Evolutionary conservation across 2,329 filamentous ascomycete genomes (phyloP).

Genomic region (Cytospora leucostoma): DNA sequence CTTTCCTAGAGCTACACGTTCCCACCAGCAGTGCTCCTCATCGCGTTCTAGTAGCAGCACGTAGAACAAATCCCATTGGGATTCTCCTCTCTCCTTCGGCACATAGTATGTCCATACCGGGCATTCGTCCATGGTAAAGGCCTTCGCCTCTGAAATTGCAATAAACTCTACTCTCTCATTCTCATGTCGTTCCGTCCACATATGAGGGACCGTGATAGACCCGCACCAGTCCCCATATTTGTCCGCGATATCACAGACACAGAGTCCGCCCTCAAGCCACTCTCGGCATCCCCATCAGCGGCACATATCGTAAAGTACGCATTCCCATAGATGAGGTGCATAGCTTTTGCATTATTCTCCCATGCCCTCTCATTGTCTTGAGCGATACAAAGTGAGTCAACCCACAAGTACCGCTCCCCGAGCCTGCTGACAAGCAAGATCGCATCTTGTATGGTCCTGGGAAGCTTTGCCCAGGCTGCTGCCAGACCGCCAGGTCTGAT

Average conservation of each 20-base stretch:
- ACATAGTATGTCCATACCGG: conserved; percentile 39
- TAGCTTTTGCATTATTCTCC: conserved; percentile 35
- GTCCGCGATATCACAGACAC: conserved; percentile 35
- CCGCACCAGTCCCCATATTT: conserved; percentile 37
- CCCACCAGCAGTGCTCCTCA: conserved; percentile 30
- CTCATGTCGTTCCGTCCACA: conserved; percentile 28
- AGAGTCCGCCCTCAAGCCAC: not conserved
- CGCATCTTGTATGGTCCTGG: no score
- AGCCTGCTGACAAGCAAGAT: no score
- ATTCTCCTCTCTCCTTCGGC: conserved; percentile 36
- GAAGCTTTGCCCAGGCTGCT: no score
- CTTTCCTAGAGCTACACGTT: conserved; percentile 39
- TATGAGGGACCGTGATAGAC: conserved; percentile 32
- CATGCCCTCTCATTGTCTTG: conserved; percentile 28
- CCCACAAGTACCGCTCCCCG: no score
- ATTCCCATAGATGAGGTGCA: conserved; percentile 39
- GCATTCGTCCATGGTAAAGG: conserved; percentile 36
- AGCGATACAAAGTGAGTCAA: no score
- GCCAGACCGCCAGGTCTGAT: no score
- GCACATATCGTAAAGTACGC: conserved; percentile 39
- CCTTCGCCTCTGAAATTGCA: conserved; percentile 39
- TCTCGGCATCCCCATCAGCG: conserved; percentile 33
- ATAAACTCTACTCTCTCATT: conserved; percentile 33
- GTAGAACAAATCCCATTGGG: conserved; percentile 39
- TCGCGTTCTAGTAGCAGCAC: conserved; percentile 36